Percentiles rank a stretch among this genome's conserved stretches.
Evolutionary conservation across 2,329 filamentous ascomycete species (phyloP).

Genomic region (Colletotrichum lini): DNA sequence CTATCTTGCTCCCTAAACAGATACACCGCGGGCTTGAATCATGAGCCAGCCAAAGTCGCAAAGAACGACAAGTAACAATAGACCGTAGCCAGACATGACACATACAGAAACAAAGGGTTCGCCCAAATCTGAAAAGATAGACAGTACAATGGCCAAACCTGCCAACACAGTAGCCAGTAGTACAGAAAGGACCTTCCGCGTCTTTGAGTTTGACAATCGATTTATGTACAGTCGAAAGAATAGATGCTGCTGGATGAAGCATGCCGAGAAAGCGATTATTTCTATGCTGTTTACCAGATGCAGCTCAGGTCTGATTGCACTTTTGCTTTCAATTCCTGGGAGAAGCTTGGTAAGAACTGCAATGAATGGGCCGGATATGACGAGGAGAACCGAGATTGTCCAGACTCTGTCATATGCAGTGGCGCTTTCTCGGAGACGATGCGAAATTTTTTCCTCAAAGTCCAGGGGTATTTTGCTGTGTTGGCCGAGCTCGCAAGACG

Average conservation of each 20-base stretch:
- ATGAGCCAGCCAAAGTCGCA: neutral
- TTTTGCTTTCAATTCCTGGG: no score
- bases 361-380: neutral
- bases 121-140: no score
- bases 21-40: neutral
- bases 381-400: neutral
- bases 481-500: no score
- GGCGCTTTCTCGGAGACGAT: neutral
- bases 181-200: neutral
- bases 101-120: no score
- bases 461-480: no score
- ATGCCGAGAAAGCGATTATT: neutral
- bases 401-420: neutral
- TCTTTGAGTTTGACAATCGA: no score
- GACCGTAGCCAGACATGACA: no score
- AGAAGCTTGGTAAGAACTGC: no score
- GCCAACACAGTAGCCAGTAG: neutral
- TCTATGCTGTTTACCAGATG: neutral
- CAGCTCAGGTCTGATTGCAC: no score
- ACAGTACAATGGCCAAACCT: no score
- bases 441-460: neutral
- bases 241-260: neutral
- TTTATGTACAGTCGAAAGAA: neutral
- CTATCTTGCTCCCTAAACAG: no score
- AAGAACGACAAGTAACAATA: neutral